phyloP scores from a whole-genome alignment of 2,329 filamentous ascomycete genomes.

The Trichoderma semiorbis region DNA sequence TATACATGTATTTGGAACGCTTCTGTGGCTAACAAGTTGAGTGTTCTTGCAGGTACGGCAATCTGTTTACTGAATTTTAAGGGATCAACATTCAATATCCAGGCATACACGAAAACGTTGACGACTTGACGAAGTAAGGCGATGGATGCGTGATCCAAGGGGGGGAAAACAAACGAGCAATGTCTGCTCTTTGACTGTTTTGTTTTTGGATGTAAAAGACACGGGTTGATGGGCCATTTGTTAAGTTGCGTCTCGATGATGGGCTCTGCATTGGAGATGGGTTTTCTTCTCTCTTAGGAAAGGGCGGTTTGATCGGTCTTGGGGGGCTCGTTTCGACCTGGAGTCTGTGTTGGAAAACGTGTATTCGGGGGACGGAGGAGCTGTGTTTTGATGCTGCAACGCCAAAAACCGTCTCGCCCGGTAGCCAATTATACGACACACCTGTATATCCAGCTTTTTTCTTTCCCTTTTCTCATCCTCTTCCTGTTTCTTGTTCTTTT shows the following conservation, averaged over 20 bases:
- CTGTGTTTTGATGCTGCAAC: slow-evolving; percentile 12
- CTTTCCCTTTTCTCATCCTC: not conserved
- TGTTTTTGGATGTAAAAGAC: slow-evolving; percentile 6
- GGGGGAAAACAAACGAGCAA: not conserved
- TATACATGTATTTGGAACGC: not conserved
- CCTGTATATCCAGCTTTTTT: slow-evolving; percentile 15
- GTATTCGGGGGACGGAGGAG: slow-evolving; percentile 2
- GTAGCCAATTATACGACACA: slow-evolving; percentile 19
- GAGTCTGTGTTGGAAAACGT: slow-evolving; percentile 14
- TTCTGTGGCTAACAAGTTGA: not conserved
- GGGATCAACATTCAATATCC: not conserved
- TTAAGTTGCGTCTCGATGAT: not conserved
- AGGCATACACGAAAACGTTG: slow-evolving; percentile 1
- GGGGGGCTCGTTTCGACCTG: slow-evolving; percentile 11
- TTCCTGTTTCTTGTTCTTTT: not conserved
- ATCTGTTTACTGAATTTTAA: slow-evolving; percentile 75
- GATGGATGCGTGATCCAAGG: not conserved
- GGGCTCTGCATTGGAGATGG: not conserved
- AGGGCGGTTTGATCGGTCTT: slow-evolving; percentile 3
- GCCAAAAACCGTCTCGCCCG: slow-evolving; percentile 10
- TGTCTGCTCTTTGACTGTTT: not conserved
- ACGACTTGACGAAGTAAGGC: slow-evolving; percentile 3
- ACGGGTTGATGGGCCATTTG: not conserved
- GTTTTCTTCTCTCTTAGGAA: slow-evolving; percentile 7
- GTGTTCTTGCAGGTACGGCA: slow-evolving; percentile 55